A percentile compares a stretch with the other conserved stretches of the same genome.
Conservation (phyloP, 805 yeast species). For the Wickerhamomyces sydowiorum region DNA sequence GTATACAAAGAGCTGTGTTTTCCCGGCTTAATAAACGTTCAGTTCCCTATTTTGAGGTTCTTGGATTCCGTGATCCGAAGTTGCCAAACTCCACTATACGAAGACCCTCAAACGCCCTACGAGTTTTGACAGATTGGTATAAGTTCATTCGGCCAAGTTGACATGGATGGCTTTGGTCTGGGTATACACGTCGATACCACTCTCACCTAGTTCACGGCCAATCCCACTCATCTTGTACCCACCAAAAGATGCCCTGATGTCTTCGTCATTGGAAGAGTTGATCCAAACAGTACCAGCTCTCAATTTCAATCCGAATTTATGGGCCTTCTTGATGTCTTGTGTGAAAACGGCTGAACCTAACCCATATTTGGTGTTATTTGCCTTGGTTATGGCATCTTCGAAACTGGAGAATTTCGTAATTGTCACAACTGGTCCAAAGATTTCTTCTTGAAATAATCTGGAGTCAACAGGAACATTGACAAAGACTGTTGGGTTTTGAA, state of each 20-base stretch:
- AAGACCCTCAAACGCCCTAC: too few relatives aligned
- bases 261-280: slow-evolving; percentile 63
- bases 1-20: too few relatives aligned
- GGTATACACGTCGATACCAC: slow-evolving; percentile 65
- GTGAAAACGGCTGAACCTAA: slow-evolving; percentile 82
- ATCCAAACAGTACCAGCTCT: slow-evolving; percentile 68
- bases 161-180: slow-evolving; percentile 74
- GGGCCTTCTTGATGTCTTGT: slow-evolving; percentile 58
- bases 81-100: too few relatives aligned
- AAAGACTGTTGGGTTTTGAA: slow-evolving; percentile 70
- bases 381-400: slow-evolving; percentile 61
- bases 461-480: slow-evolving; percentile 61
- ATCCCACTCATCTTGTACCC: slow-evolving; percentile 76
- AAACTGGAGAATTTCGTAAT: slow-evolving; percentile 59
- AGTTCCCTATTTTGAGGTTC: too few relatives aligned
- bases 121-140: too few relatives aligned
- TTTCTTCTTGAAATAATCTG: slow-evolving; percentile 72
- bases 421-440: slow-evolving; percentile 82
- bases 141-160: slow-evolving; percentile 41
- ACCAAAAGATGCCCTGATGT: slow-evolving; percentile 68
- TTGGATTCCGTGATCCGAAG: too few relatives aligned
- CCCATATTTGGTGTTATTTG: slow-evolving; percentile 73
- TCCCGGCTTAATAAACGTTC: too few relatives aligned
- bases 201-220: slow-evolving; percentile 77
- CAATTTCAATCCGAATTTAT: slow-evolving; percentile 51